These are phyloP conservation scores for Rosa chinensis DNA, from an alignment of 306 rosid species.

Conservation along the genomic window DNA sequence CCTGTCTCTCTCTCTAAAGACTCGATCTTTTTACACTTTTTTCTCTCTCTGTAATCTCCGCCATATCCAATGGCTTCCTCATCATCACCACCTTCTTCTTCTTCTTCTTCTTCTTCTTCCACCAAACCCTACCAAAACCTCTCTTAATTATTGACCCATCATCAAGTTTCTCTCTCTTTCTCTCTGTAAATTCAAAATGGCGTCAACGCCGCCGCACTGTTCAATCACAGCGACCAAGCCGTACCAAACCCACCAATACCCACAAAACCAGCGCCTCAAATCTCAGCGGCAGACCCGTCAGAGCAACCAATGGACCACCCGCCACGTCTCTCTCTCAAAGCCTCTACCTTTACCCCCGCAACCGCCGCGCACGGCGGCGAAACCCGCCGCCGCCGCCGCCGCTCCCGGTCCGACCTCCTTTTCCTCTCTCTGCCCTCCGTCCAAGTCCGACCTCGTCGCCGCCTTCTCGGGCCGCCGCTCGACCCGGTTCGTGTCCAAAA, in stretches of 20 bases:
- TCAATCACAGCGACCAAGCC: constrained; percentile 53
- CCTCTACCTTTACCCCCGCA: constrained; percentile 28
- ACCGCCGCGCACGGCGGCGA: background rate
- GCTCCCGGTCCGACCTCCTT: constrained; percentile 11
- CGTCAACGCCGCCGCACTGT: constrained; percentile 69
- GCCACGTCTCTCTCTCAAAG: constrained; percentile 46
- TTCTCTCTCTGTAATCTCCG: constrained; percentile 13
- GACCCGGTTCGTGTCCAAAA: constrained; percentile 72
- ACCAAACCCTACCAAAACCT: constrained; percentile 25
- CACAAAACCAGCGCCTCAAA: constrained; percentile 43
- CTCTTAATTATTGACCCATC: background rate
- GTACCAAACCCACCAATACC: constrained; percentile 42
- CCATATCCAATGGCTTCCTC: constrained; percentile 21
- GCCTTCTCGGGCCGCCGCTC: constrained; percentile 84
- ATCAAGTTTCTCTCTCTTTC: background rate
- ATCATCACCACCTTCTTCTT: background rate
- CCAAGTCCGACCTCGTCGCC: constrained; percentile 48
- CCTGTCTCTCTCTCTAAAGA: constrained; percentile 2
- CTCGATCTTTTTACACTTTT: background rate
- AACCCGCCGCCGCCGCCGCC: constrained; percentile 24
- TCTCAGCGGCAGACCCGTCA: constrained; percentile 39
- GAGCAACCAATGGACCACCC: constrained; percentile 43
- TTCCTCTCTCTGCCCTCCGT: constrained; percentile 45
- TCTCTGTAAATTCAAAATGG: constrained; percentile 31
- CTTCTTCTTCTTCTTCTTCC: background rate